These are phyloP conservation scores for Flueggea neowawraea DNA, from an alignment of 441 rosid species.

Conservation along the genomic window DNA sequence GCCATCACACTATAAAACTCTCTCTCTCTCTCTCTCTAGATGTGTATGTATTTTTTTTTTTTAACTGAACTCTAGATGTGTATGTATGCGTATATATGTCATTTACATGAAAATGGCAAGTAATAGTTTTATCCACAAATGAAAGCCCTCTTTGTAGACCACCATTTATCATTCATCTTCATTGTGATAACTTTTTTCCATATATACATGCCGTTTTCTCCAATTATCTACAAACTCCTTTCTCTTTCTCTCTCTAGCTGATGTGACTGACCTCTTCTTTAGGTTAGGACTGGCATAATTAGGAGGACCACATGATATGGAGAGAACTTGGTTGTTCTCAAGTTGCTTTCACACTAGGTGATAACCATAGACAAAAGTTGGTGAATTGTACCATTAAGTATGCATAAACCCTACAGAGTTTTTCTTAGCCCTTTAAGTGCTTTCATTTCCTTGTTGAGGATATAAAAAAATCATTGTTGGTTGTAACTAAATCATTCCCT, in stretches of 20 bases:
- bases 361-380: slow-evolving; percentile 33
- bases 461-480: too few species aligned
- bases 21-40: background rate
- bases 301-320: slow-evolving; percentile 75
- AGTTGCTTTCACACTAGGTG: slow-evolving; percentile 66
- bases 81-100: background rate
- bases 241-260: slow-evolving; percentile 28
- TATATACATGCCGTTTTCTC: slow-evolving; percentile 69
- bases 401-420: slow-evolving; percentile 11
- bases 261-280: slow-evolving; percentile 19
- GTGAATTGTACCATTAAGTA: slow-evolving; percentile 12
- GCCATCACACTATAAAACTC: slow-evolving; percentile 13
- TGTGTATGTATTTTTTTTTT: too few species aligned
- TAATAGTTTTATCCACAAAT: slow-evolving; percentile 17
- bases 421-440: too few species aligned
- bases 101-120: slow-evolving; percentile 11
- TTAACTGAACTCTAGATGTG: too few species aligned
- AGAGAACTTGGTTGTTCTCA: slow-evolving; percentile 41
- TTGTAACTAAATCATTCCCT: too few species aligned
- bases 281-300: slow-evolving; percentile 23
- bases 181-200: slow-evolving; percentile 30
- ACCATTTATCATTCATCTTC: slow-evolving; percentile 1
- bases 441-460: too few species aligned
- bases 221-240: slow-evolving; percentile 21
- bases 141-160: background rate